A percentile compares a stretch with the other conserved stretches of the same genome.
Conservation (phyloP, 2,329 filamentous ascomycete genomes). For the Ambrosiella beaveri region DNA sequence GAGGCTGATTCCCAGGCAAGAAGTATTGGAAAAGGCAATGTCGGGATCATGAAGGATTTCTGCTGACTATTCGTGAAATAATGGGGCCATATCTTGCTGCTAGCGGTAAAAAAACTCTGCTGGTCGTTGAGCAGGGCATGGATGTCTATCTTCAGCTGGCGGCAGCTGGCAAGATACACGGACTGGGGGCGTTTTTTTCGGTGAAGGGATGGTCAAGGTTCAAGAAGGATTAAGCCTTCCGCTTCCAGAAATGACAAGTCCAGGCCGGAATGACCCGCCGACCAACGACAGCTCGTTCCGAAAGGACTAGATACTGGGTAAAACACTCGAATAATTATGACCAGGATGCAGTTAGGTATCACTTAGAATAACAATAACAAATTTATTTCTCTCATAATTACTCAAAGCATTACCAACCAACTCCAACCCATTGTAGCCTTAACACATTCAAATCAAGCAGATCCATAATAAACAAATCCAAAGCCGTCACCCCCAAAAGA, state of each 20-base stretch:
- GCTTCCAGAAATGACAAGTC: no score
- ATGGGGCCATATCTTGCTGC: background rate
- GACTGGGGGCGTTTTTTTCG: background rate
- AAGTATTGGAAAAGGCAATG: background rate
- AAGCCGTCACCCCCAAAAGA: no score
- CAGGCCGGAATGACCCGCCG: no score
- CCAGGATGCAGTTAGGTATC: no score
- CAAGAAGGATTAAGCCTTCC: no score
- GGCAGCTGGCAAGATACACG: background rate
- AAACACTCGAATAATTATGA: no score
- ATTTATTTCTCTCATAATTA: background rate
- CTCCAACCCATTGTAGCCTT: background rate
- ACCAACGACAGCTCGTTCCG: no score
- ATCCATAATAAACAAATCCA: no score
- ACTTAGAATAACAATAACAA: no score
- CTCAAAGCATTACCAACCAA: background rate
- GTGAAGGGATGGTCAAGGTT: background rate
- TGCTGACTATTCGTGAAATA: background rate
- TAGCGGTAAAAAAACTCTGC: background rate
- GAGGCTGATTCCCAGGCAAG: background rate
- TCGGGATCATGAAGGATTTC: background rate
- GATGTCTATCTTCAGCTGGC: background rate
- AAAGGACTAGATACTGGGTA: no score
- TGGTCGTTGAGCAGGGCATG: background rate
- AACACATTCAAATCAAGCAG: background rate